phyloP scores from a whole-genome alignment of 306 rosid genomes.

The Prunus persica region Prunus_persica_NCBIv2 NC_034013.1:17693501-17694000 shows the following conservation, averaged over 20 bases:
- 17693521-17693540: slow-evolving; percentile 72
- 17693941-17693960: slow-evolving; percentile 69
- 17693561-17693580: slow-evolving; percentile 85
- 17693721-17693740: slow-evolving; percentile 94
- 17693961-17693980: slow-evolving; percentile 76
- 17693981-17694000: slow-evolving; percentile 86
- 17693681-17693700: slow-evolving; percentile 68
- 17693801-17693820: slow-evolving; percentile 81
- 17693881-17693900: slow-evolving; percentile 98
- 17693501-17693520: slow-evolving; percentile 83
- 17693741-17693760: slow-evolving; percentile 86
- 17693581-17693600: slow-evolving; percentile 77
- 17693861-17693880: slow-evolving; percentile 73
- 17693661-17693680: slow-evolving; percentile 87
- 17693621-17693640: slow-evolving; percentile 90
- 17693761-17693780: slow-evolving; percentile 81
- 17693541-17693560: slow-evolving; percentile 88
- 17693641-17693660: slow-evolving; percentile 74
- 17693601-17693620: slow-evolving; percentile 59
- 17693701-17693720: slow-evolving; percentile 74
- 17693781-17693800: slow-evolving; percentile 88
- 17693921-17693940: slow-evolving; percentile 51
- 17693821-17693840: slow-evolving; percentile 88
- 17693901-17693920: slow-evolving; percentile 92
- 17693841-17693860: slow-evolving; percentile 87